These are phyloP conservation scores for Heritiera littoralis DNA, from an alignment of 345 rosid species.

Conservation along the genomic window DNA sequence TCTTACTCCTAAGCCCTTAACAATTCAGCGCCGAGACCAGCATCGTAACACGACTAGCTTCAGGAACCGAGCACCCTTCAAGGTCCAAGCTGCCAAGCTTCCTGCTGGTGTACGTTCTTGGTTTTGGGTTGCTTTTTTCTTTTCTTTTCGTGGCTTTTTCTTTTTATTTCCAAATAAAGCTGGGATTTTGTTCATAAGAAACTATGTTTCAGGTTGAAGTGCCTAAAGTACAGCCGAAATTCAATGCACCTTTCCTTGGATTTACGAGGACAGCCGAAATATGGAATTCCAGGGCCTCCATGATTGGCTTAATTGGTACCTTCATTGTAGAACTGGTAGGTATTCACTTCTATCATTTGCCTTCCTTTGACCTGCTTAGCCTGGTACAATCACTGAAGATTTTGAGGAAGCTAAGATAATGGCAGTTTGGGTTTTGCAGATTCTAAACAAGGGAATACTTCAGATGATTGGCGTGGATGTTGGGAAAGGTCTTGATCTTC, in stretches of 20 bases:
- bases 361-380: not conserved
- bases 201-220: constrained; percentile 47
- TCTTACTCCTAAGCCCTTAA: constrained; percentile 22
- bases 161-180: not conserved
- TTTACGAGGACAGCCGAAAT: constrained; percentile 76
- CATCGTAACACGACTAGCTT: constrained; percentile 21
- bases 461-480: constrained; percentile 73
- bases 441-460: constrained; percentile 70
- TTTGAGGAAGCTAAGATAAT: not conserved
- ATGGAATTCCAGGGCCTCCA: constrained; percentile 97
- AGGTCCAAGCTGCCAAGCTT: constrained; percentile 59
- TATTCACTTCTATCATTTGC: not conserved
- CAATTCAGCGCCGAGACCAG: constrained; percentile 24
- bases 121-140: not conserved
- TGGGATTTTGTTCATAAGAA: not conserved
- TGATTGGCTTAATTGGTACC: constrained; percentile 73
- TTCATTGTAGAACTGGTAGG: constrained; percentile 74
- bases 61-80: constrained; percentile 32
- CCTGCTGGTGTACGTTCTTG: constrained; percentile 55
- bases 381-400: not conserved
- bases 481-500: constrained; percentile 84
- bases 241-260: constrained; percentile 65
- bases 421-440: constrained; percentile 43
- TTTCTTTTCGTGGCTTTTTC: not conserved
- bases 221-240: constrained; percentile 74